Percentiles rank a stretch among this genome's conserved stretches.
These are phyloP conservation scores for Pythium vanterpoolii DNA, from an alignment of 352 stramenopile species.

Conservation along the genomic window DNA sequence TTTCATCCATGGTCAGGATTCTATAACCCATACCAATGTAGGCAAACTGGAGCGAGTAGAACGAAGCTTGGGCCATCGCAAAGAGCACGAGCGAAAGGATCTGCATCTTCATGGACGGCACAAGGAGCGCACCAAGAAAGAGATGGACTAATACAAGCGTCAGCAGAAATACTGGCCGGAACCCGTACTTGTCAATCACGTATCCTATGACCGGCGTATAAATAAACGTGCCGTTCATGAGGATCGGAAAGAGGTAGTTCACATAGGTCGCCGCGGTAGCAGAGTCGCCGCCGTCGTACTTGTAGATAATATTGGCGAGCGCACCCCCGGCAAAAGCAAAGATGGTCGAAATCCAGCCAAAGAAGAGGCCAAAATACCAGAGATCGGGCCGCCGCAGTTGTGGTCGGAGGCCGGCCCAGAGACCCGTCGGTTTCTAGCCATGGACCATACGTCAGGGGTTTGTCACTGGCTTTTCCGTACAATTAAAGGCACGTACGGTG, in stretches of 20 bases:
- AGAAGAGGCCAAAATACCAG: slow-evolving; percentile 71
- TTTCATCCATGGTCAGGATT: background rate
- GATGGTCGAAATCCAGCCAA: slow-evolving; percentile 74
- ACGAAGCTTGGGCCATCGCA: slow-evolving; percentile 46
- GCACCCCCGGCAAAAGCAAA: slow-evolving; percentile 70
- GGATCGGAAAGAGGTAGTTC: slow-evolving; percentile 57
- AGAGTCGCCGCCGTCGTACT: slow-evolving; percentile 26
- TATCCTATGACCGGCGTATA: slow-evolving; percentile 69
- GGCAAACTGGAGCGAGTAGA: slow-evolving; percentile 43
- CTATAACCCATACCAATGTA: slow-evolving; percentile 22
- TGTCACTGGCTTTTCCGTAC: too few relatives aligned
- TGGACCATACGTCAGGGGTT: too few relatives aligned
- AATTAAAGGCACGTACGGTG: slow-evolving; percentile 7
- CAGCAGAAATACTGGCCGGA: slow-evolving; percentile 58
- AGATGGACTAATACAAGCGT: slow-evolving; percentile 57
- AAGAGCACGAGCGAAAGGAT: slow-evolving; percentile 68
- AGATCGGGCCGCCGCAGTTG: slow-evolving; percentile 47
- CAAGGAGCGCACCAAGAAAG: slow-evolving; percentile 48
- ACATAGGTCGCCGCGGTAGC: slow-evolving; percentile 43
- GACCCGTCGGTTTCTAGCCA: slow-evolving; percentile 50
- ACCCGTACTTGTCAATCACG: slow-evolving; percentile 66
- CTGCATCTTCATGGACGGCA: slow-evolving; percentile 54
- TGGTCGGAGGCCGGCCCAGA: slow-evolving; percentile 46
- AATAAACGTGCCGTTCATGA: slow-evolving; percentile 73
- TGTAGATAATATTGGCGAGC: slow-evolving; percentile 59